A percentile compares a stretch with the other conserved stretches of the same genome.
Evolutionary conservation across 352 stramenopile species (phyloP).

Genomic region (Phytophthora tentaculata): DNA sequence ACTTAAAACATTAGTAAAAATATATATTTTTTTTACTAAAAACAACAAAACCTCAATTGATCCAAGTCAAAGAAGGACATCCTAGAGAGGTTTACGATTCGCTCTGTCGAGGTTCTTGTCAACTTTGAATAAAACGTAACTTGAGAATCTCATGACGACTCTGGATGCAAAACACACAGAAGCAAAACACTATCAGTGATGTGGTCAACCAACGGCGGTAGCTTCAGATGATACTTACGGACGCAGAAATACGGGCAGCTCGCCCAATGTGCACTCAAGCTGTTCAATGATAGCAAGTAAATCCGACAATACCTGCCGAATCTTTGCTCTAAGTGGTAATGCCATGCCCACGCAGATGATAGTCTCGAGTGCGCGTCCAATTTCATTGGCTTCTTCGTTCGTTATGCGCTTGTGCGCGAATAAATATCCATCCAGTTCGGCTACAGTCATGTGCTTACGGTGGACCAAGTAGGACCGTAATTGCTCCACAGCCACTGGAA

Average conservation of each 20-base stretch:
- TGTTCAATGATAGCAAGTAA: conserved; percentile 31
- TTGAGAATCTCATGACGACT: conserved; percentile 11
- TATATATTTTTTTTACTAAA: no score
- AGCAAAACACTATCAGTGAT: background rate
- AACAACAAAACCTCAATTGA: no score
- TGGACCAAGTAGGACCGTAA: conserved; percentile 34
- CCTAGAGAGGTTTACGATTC: background rate
- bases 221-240: conserved; percentile 26
- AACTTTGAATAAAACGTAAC: conserved; percentile 16
- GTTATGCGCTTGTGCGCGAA: conserved; percentile 33
- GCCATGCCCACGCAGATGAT: conserved; percentile 30
- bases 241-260: conserved; percentile 25
- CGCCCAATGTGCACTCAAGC: conserved; percentile 22
- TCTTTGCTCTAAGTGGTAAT: conserved; percentile 21
- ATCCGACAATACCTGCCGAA: conserved; percentile 27
- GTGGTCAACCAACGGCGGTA: background rate
- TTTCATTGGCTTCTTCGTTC: conserved; percentile 24
- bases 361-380: conserved; percentile 24
- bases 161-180: conserved; percentile 11
- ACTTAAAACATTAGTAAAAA: no score
- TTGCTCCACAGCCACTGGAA: conserved; percentile 31
- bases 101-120: background rate
- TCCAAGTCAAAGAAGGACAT: no score
- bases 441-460: conserved; percentile 23
- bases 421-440: conserved; percentile 37